These are phyloP conservation scores for Evernia prunastri DNA, from an alignment of 495 filamentous ascomycete species.

Conservation along the genomic window DNA sequence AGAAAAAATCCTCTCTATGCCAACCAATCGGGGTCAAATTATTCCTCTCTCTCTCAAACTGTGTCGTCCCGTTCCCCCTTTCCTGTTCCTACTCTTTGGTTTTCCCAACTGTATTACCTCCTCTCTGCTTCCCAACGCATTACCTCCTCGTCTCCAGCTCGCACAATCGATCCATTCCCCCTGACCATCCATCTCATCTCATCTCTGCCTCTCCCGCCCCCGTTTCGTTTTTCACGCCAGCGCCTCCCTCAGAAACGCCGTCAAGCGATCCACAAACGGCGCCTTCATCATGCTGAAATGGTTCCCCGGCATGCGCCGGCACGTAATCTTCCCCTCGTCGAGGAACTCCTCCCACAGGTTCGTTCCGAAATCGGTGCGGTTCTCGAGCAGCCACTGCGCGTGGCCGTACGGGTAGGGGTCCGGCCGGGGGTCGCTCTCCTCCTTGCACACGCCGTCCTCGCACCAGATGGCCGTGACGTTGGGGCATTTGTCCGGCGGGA, in stretches of 20 bases:
- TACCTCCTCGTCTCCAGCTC: no score
- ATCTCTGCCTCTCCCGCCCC: not conserved
- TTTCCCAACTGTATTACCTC: no score
- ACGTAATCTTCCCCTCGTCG: constrained; percentile 55
- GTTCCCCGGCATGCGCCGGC: constrained; percentile 57
- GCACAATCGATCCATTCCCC: no score
- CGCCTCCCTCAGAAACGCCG: constrained; percentile 19
- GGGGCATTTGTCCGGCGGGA: constrained; percentile 45
- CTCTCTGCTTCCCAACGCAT: no score
- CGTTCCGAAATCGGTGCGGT: constrained; percentile 68
- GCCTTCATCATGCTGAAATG: constrained; percentile 70
- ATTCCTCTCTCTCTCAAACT: no score
- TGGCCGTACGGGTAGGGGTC: constrained; percentile 65
- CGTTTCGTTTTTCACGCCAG: constrained; percentile 5
- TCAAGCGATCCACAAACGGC: constrained; percentile 35
- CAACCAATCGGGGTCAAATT: no score
- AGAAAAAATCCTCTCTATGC: no score
- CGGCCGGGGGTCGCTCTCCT: constrained; percentile 60
- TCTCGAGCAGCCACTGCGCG: constrained; percentile 72
- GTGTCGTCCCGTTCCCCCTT: no score
- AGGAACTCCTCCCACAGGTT: constrained; percentile 76
- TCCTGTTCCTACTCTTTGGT: no score
- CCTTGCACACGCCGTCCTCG: constrained; percentile 71
- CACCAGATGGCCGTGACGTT: constrained; percentile 71
- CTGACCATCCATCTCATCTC: not conserved